phyloP scores from a whole-genome alignment of 495 filamentous ascomycete genomes.

The Tuber microsphaerosporum region DNA sequence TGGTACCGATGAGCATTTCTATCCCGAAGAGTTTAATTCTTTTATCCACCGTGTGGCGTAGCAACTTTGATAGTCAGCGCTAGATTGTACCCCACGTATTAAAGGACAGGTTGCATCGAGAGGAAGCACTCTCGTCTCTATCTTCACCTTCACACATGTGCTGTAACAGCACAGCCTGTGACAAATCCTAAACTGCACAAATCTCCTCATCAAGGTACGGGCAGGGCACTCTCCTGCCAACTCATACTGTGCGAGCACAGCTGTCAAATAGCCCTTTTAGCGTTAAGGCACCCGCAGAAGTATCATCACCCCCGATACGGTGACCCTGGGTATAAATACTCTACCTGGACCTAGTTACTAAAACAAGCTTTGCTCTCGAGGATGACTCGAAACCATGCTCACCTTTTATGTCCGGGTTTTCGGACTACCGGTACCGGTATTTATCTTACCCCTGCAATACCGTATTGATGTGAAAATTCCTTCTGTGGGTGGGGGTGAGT shows the following conservation, averaged over 20 bases:
- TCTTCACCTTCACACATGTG: not conserved
- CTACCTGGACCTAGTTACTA: not conserved
- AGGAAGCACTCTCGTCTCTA: not conserved
- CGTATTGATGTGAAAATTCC: not conserved
- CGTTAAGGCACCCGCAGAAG: not conserved
- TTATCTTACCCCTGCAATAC: not conserved
- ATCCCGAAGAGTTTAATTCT: not conserved
- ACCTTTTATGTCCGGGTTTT: not conserved
- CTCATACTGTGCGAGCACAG: not conserved
- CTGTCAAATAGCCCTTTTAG: not conserved
- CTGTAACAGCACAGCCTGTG: not conserved
- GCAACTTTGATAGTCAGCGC: not conserved
- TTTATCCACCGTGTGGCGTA: not conserved
- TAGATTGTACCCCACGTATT: not conserved
- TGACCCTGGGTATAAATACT: not conserved
- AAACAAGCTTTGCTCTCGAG: not conserved
- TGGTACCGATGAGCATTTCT: no score
- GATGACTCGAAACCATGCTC: not conserved
- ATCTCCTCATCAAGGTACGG: not conserved
- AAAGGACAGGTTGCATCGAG: not conserved
- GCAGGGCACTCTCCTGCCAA: not conserved
- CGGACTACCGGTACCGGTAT: no score
- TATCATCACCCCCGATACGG: not conserved
- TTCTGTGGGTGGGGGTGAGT: not conserved
- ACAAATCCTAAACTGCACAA: not conserved